These are phyloP conservation scores for Chlamydomonas sphaeroides DNA, from an alignment of 139 green algal species.

Conservation along the genomic window DNA sequence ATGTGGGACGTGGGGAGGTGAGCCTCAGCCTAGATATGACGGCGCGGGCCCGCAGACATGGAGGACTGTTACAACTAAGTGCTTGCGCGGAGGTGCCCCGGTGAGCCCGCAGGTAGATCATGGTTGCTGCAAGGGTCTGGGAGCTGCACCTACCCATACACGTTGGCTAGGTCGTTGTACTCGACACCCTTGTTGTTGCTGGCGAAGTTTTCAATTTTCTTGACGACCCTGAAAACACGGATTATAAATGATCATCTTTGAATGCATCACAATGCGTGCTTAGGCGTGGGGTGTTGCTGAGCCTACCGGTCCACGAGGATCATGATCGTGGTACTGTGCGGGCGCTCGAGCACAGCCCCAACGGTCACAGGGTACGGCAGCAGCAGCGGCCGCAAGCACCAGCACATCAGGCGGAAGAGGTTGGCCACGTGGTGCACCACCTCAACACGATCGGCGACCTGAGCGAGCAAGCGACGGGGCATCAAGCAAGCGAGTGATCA, in stretches of 20 bases:
- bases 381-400: slow-evolving; percentile 13
- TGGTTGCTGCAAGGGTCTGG: background rate
- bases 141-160: slow-evolving; percentile 6
- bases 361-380: slow-evolving; percentile 12
- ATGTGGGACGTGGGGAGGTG: no score
- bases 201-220: slow-evolving; percentile 14
- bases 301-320: slow-evolving; percentile 12
- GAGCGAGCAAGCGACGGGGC: slow-evolving; percentile 3
- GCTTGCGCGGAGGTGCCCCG: no score
- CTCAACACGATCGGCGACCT: slow-evolving; percentile 4
- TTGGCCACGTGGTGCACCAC: slow-evolving; percentile 6
- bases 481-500: slow-evolving; percentile 5
- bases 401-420: slow-evolving; percentile 16
- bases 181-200: slow-evolving; percentile 19
- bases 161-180: slow-evolving; percentile 7
- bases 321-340: background rate
- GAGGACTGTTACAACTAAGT: no score
- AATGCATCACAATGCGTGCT: no score
- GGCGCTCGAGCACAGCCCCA: slow-evolving; percentile 1
- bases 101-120: no score
- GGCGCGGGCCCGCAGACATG: no score
- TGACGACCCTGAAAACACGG: background rate
- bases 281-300: background rate
- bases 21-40: no score
- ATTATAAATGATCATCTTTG: slow-evolving; percentile 3